Base-by-base conservation (phyloP, 2,329 filamentous ascomycete genomes). In the Drechslerella coelobrocha region DNA sequence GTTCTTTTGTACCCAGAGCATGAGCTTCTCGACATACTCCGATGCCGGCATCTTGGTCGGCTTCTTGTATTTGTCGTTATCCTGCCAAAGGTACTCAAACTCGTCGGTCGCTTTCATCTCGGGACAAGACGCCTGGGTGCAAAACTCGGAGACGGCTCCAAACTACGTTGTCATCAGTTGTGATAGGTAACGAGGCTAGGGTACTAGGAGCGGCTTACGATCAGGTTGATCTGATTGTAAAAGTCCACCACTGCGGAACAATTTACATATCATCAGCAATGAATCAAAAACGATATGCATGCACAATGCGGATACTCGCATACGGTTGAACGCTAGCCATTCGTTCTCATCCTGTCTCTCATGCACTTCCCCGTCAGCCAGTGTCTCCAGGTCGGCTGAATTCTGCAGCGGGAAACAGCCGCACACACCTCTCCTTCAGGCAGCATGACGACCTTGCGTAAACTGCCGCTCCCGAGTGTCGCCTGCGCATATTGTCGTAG, bases 61-160 rank as follows among this genome's bases (percentile, higher is more conserved):
- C 71, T 91, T 88, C 81, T 96, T 96, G 84, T 88, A 99, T 78
- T 91, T 89, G 77, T 96, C 92, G 72, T 84, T 90, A 80, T 99
- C 93, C 82, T 99, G 94, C 94, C 94, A 99, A 74, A 99, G 88
- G 80, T 99, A 99, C 80, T 99, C 94, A 80, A 97, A 99, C 89
- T 99, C 94, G 81, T 99, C 95, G 8, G 94, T 99, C n/a, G 94
- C 94, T 81, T 99, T 99, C 94, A 99, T 99, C 82, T 97, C 94
- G 0, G 94, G 94, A 79, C 94, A 99, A 74, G 92, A 92, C 78
- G 94, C 89, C 29, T 94, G 93, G 24, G 94, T 97, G 83, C 94
- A 99, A 81, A 99, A 99, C 79, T 99, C 94, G 69, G 94, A 99
- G 78, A 99, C 99, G 74, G 94, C 94, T 68, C 95, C 95, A 79